Percentiles rank a stretch among this genome's conserved stretches.
phyloP scores from a whole-genome alignment of 176 grass and related monocot genomes.

The Hordeum marinum region DNA sequence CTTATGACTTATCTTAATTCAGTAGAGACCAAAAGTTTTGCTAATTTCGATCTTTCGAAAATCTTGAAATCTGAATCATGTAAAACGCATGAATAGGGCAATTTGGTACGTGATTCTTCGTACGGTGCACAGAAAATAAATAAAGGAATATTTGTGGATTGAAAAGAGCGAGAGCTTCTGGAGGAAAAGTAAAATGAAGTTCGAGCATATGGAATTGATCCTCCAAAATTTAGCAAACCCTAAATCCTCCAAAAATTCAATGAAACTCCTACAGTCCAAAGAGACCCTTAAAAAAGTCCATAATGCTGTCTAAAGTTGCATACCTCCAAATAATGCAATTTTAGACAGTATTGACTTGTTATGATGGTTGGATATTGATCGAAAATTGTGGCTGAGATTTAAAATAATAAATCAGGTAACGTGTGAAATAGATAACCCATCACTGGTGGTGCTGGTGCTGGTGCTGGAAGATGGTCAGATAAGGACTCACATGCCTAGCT shows the following conservation, averaged over 20 bases:
- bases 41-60: background rate
- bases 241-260: background rate
- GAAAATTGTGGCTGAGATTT: background rate
- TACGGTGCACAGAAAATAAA: too few relatives aligned
- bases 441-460: background rate
- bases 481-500: background rate
- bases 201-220: background rate
- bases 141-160: too few relatives aligned
- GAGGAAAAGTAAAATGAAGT: too few relatives aligned
- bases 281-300: background rate
- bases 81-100: background rate
- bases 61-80: background rate
- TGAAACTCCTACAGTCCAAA: background rate
- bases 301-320: background rate
- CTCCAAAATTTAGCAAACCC: background rate
- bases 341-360: too few relatives aligned
- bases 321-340: background rate
- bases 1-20: too few relatives aligned
- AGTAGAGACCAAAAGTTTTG: too few relatives aligned
- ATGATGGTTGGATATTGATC: background rate
- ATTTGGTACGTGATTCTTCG: too few relatives aligned
- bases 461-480: background rate
- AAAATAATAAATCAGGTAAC: background rate
- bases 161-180: too few relatives aligned
- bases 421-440: background rate